Evolutionary conservation across 176 grass and related monocot genomes (phyloP), one percentile per base, ranked within the genome.

Genomic region (sorghum (Sorghum bicolor)): DNA sequence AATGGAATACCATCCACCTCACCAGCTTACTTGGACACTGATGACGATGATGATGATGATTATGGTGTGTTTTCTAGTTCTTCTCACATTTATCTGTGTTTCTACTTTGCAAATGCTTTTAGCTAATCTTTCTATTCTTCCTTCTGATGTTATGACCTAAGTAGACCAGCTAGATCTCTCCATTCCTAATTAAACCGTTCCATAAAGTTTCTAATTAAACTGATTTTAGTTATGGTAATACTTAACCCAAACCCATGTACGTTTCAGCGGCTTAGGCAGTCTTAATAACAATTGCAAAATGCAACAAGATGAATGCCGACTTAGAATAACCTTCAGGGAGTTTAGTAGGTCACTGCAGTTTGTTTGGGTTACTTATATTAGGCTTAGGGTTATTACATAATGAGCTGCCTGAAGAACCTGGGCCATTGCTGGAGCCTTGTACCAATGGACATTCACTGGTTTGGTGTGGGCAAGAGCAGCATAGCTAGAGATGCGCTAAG

Each of bases 1-100:
- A 98, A 98, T 77, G 87, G 91, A 67, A 93, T 87, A 75, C 87
- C 96, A 41, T 95, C 96, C 10, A 95, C 96, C 86, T 95, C 91
- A 16, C 93, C 91, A 30, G 87, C 89, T 69, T 98, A 95, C 75
- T 98, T 84, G 1, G 93, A 93, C 77, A 97, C 76, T n/a, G 93
- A 95, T 2, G 96, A 95, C 0, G 91, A 95, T 68, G 93, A 94
- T 2, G 96, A 95, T 0, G 91, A 95, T 68, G 93, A 94, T 88
- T 95, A 80, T 10, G 96, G 96, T 98, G 76, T 78, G 75, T 85
- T 88, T 16, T 62, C 16, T 58, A 83, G 48, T 22, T 87, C 68
- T 65, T 71, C 30, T 90, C 58, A 25, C 67, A 50, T 84, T 65
- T 75, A 6, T 62, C 75, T 19, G 25, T 76, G 32, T 36, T 74